Evolutionary conservation across 768 basidiomycete genomes (phyloP).

Genomic region (Leucosporidium yakuticum): DNA sequence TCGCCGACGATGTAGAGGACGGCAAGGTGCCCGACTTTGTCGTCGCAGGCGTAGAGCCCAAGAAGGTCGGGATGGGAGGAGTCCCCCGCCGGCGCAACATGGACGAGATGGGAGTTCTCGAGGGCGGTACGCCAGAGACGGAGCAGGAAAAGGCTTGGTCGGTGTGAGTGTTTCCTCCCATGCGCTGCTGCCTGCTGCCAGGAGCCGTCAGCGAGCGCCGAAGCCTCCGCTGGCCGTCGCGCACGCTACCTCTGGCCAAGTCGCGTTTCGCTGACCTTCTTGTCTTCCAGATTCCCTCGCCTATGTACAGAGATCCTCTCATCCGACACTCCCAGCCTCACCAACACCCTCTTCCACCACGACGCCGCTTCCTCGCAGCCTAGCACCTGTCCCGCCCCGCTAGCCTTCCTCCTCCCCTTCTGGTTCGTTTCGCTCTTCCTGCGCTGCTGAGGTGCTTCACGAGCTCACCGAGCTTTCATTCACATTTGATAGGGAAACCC

Average conservation of each 20-base stretch:
- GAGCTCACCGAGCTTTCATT: not conserved
- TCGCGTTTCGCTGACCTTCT: too few relatives aligned
- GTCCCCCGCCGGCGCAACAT: constrained; percentile 19
- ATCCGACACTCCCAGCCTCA: constrained; percentile 90
- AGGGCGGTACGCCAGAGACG: constrained; percentile 10
- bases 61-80: constrained; percentile 28
- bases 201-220: not conserved
- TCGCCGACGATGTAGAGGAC: constrained; percentile 26
- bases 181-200: not conserved
- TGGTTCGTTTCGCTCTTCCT: constrained; percentile 12
- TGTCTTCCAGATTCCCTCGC: constrained; percentile 69
- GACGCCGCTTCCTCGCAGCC: constrained; percentile 21
- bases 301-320: constrained; percentile 91
- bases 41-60: constrained; percentile 10
- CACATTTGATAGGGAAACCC: constrained; percentile 17
- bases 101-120: constrained; percentile 1
- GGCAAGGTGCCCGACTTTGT: constrained; percentile 32
- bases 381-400: constrained; percentile 19
- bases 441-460: constrained; percentile 1
- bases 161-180: constrained; percentile 5
- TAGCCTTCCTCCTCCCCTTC: constrained; percentile 21
- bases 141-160: constrained; percentile 15
- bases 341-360: constrained; percentile 69
- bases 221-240: constrained; percentile 5
- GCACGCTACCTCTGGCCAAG: not conserved